Percentiles rank a stretch among this genome's conserved stretches.
Evolutionary conservation across 2,329 filamentous ascomycete species (phyloP).

Genomic region (Aspergillus bombycis): DNA sequence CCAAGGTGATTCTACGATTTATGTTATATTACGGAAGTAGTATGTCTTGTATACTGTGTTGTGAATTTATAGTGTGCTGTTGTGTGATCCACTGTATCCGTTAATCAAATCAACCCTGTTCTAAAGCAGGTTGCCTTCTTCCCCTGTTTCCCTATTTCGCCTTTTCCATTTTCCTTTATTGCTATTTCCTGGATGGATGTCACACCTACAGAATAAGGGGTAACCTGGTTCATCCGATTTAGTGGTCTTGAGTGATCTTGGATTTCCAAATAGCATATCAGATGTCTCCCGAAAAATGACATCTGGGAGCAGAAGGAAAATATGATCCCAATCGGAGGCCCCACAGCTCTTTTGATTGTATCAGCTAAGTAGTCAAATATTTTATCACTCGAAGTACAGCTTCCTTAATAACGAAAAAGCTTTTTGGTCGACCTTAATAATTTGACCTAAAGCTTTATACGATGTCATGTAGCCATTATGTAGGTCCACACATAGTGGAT

Average conservation of each 20-base stretch:
- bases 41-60: slow-evolving; percentile 9
- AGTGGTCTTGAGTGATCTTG: not conserved
- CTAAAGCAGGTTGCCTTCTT: not conserved
- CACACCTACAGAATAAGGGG: not conserved
- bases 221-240: not conserved
- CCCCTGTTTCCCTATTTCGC: not conserved
- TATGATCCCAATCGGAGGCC: not conserved
- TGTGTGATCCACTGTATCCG: not conserved
- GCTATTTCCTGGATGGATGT: not conserved
- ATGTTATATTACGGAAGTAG: slow-evolving; percentile 12
- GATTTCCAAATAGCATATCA: not conserved
- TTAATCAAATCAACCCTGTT: not conserved
- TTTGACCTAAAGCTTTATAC: not conserved
- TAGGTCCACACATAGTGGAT: not conserved
- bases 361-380: not conserved
- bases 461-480: not conserved
- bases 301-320: not conserved
- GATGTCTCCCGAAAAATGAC: not conserved
- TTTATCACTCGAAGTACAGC: not conserved
- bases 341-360: not conserved
- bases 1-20: slow-evolving; percentile 11
- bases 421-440: not conserved
- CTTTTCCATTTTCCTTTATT: not conserved
- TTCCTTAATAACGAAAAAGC: not conserved
- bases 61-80: not conserved